Base-by-base conservation (phyloP, 495 filamentous ascomycete genomes). In the Penicillium bialowiezense region DNA sequence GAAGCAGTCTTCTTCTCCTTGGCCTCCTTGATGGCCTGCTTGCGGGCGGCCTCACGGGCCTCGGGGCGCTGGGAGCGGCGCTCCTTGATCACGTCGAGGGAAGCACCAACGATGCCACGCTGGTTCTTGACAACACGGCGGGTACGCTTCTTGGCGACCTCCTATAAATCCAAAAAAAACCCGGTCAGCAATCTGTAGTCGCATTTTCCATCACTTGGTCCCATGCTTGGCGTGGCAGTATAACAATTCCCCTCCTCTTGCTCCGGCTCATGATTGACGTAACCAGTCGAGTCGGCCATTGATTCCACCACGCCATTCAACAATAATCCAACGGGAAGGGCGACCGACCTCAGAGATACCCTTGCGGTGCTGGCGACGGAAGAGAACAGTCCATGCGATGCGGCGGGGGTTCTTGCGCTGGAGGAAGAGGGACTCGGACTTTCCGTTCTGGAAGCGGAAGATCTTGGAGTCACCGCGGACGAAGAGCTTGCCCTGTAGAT, bases 381-480 rank as follows among this genome's bases (percentile, higher is more conserved):
- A 99, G 51, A 99, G 89, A 60, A 91, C 86, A 50, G 93, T 99
- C 93, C 93, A 99, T 58, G 91, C 86, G 74, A 99, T 97, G 65
- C 91, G 88, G 72, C 93, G 90, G 67, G 93, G 93, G 85, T 99
- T 99, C 87, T 99, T 99, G 81, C 93, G 92, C 82, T 99, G 93
- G 56, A 97, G 90, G 85, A 97, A 97, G 59, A 99, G 88, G 56
- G 89, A 95, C 77, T 99, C 95, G 81, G 91, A 91, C 81, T 99
- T 99, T 82, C 93, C 91, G 76, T 95, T 97, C 76, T 95, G 89
- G 87, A 99, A 99, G 67, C 93, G 90, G 85, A 99, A 99, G 83
- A 97, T 85, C 83, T 97, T 99, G 90, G 89, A 96, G 83, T 99
- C 93, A 68, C 91, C 90, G 77, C 93, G 89, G 81, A 99, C 78